These are phyloP conservation scores for Dactylellina drechsleri DNA, from an alignment of 2,329 filamentous ascomycete species.

Conservation along the genomic window DNA sequence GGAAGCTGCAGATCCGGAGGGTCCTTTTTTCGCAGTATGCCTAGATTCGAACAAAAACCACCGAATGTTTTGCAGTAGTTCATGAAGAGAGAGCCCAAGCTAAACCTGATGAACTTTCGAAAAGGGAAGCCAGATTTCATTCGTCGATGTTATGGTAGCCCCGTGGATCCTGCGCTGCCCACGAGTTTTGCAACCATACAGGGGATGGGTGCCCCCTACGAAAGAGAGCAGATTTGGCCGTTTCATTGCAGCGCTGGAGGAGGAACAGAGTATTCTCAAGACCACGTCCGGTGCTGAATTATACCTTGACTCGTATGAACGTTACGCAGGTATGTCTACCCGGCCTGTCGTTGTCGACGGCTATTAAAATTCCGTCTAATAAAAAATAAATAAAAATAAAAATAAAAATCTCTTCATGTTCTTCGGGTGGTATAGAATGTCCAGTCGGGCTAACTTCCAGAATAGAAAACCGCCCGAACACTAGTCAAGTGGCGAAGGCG, in stretches of 20 bases:
- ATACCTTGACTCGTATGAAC: conserved; percentile 74
- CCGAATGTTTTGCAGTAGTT: conserved; percentile 26
- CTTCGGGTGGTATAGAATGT: background rate
- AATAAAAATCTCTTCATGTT: background rate
- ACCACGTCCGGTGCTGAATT: conserved; percentile 65
- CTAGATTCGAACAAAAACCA: background rate
- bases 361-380: too few species aligned
- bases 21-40: conserved; percentile 58
- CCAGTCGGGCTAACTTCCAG: conserved; percentile 13
- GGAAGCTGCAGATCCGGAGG: conserved; percentile 59
- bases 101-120: conserved; percentile 10
- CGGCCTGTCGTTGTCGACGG: conserved; percentile 5
- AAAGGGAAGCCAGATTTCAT: conserved; percentile 60
- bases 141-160: conserved; percentile 62
- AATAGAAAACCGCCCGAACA: conserved; percentile 70
- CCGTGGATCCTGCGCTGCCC: conserved; percentile 62
- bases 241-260: conserved; percentile 62
- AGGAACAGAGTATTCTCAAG: conserved; percentile 61
- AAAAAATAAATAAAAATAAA: too few species aligned
- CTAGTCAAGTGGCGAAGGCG: conserved; percentile 69
- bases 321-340: conserved; percentile 68
- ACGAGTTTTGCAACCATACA: conserved; percentile 62
- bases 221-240: conserved; percentile 61
- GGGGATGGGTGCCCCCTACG: conserved; percentile 61
- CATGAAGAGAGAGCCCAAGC: background rate